These are phyloP conservation scores for Plasmodium berghei DNA, from an alignment of 169 alveolate species.

Conservation along the genomic window DNA sequence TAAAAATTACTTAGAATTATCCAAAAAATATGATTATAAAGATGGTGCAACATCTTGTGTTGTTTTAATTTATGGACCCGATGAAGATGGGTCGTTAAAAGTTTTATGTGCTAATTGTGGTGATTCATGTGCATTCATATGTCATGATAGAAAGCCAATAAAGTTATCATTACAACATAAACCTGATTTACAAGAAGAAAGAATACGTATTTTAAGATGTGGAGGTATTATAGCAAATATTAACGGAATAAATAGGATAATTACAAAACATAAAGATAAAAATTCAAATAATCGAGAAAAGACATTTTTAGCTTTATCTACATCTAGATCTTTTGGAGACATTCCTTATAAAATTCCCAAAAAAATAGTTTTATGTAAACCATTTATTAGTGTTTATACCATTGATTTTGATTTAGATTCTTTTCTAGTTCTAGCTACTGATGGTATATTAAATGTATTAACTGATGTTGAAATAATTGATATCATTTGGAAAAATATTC, in stretches of 20 bases:
- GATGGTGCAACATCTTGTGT: constrained; percentile 81
- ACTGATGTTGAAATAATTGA: constrained; percentile 81
- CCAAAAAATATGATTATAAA: constrained; percentile 68
- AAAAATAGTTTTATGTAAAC: constrained; percentile 80
- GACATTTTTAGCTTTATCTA: constrained; percentile 77
- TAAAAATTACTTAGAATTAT: constrained; percentile 81
- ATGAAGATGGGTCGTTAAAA: constrained; percentile 80
- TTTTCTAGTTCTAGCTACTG: constrained; percentile 80
- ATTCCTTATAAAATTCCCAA: constrained; percentile 77
- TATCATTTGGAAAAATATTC: constrained; percentile 79
- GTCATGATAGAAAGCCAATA: constrained; percentile 78
- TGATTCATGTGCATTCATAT: constrained; percentile 84
- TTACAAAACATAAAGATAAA: constrained; percentile 57
- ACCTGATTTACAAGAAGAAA: constrained; percentile 82
- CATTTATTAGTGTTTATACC: constrained; percentile 80
- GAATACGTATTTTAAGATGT: constrained; percentile 76
- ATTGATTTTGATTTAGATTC: constrained; percentile 82
- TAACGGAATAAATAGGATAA: constrained; percentile 81
- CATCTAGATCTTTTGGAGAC: constrained; percentile 85
- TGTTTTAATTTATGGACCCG: constrained; percentile 84
- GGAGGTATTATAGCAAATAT: constrained; percentile 83
- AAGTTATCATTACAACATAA: constrained; percentile 81
- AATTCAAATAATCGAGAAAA: constrained; percentile 23
- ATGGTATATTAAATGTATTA: constrained; percentile 68
- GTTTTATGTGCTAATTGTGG: constrained; percentile 84